Evolutionary conservation across 2,329 filamentous ascomycete species (phyloP).

Genomic region (Stachybotrys echinatus): DNA sequence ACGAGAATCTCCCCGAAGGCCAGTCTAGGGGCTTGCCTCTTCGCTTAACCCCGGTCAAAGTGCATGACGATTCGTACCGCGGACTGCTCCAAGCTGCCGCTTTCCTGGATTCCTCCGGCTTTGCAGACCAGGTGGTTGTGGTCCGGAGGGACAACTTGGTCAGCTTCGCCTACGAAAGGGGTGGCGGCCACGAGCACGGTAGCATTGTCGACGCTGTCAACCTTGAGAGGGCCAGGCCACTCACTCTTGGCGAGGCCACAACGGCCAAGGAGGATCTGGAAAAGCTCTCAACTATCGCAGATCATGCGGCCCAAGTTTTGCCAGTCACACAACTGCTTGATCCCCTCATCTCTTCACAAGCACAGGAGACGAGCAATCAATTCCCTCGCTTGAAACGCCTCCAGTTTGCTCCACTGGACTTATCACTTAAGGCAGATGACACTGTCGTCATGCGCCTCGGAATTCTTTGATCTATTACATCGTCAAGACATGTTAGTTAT

Average conservation of each 20-base stretch:
- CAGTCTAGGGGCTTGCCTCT: constrained; percentile 27
- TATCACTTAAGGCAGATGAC: neutral
- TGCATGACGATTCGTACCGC: constrained; percentile 41
- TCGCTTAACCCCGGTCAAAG: constrained; percentile 34
- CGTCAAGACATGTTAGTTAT: too few species aligned
- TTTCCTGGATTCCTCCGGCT: constrained; percentile 26
- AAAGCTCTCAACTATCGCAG: constrained; percentile 13
- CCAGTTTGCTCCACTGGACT: constrained; percentile 9
- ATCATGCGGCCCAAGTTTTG: constrained; percentile 12
- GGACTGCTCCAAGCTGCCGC: constrained; percentile 30
- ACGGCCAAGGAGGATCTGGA: constrained; percentile 17
- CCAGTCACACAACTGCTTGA: constrained; percentile 19
- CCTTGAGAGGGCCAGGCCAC: constrained; percentile 18
- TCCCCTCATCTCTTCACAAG: constrained; percentile 8
- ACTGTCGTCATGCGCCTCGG: neutral
- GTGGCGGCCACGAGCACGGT: neutral
- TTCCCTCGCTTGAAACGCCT: constrained; percentile 13
- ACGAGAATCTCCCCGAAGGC: constrained; percentile 27
- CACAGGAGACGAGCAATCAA: neutral
- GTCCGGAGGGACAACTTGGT: constrained; percentile 32
- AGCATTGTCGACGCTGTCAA: constrained; percentile 15
- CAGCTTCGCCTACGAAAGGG: constrained; percentile 16
- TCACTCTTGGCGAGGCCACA: constrained; percentile 19
- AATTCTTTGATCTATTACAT: neutral
- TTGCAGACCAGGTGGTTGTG: constrained; percentile 30